Evolutionary conservation across 1,284 basidiomycete genomes (phyloP).

Genomic region (Boletus austroedulis): DNA sequence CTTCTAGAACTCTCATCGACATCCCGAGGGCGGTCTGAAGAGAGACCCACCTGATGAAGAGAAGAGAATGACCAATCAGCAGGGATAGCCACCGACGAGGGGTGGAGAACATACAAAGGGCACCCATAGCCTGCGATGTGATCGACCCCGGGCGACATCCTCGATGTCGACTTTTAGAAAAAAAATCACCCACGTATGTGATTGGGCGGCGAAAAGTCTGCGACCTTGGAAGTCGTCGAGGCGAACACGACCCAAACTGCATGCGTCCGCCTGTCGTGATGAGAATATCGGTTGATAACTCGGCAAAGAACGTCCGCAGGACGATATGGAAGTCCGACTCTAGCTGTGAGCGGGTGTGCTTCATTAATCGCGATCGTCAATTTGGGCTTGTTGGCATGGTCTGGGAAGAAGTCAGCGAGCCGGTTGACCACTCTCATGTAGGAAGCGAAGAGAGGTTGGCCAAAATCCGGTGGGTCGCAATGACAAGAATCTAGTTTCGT

Average conservation of each 20-base stretch:
- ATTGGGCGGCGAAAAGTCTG: conserved; percentile 7
- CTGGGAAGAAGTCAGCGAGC: too few species aligned
- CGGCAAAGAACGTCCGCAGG: conserved; percentile 9
- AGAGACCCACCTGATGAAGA: background rate
- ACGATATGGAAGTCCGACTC: too few species aligned
- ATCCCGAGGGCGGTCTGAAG: background rate
- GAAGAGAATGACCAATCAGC: background rate
- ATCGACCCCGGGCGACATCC: background rate
- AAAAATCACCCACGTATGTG: background rate
- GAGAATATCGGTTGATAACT: conserved; percentile 1
- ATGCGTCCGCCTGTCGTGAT: background rate
- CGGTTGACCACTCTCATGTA: too few species aligned
- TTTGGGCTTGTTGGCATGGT: too few species aligned
- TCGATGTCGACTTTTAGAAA: background rate
- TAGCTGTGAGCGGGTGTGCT: conserved; percentile 3
- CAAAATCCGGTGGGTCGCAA: too few species aligned
- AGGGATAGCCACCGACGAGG: background rate
- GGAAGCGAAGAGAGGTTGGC: too few species aligned
- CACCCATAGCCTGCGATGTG: conserved; percentile 3
- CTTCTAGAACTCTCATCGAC: background rate
- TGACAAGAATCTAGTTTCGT: too few species aligned
- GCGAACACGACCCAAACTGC: conserved; percentile 16
- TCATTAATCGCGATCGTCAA: conserved; percentile 12
- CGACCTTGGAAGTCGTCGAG: conserved; percentile 12
- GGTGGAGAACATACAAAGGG: background rate